phyloP scores from a whole-genome alignment of 306 rosid genomes.

The Casuarina equisetifolia region DNA sequence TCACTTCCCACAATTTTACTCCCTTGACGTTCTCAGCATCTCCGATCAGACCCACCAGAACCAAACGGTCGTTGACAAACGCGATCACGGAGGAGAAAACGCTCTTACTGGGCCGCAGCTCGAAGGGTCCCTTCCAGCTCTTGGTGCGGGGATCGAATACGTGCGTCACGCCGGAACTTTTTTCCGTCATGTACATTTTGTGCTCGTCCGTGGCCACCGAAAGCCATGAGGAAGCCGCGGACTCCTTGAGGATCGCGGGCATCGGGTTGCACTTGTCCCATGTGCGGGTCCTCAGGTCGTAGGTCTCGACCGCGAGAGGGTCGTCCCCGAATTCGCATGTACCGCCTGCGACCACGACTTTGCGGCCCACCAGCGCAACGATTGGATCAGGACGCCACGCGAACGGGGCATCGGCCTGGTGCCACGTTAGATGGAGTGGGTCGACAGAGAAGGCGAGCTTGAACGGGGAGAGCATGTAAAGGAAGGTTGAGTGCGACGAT shows the following conservation, averaged over 20 bases:
- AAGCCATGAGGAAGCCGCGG: conserved; percentile 54
- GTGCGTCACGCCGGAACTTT: conserved; percentile 47
- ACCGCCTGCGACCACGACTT: conserved; percentile 55
- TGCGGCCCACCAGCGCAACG: conserved; percentile 43
- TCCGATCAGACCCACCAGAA: conserved; percentile 54
- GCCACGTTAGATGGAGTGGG: conserved; percentile 60
- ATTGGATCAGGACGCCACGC: conserved; percentile 66
- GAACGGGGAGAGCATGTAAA: conserved; percentile 54
- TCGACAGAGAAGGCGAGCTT: conserved; percentile 58
- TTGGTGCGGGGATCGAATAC: conserved; percentile 39
- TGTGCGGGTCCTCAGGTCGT: conserved; percentile 25
- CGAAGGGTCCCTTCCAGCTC: conserved; percentile 62
- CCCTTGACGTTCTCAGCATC: conserved; percentile 32
- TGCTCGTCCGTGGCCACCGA: conserved; percentile 46
- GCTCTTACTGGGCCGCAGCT: conserved; percentile 33
- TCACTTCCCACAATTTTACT: conserved; percentile 54
- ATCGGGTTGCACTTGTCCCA: conserved; percentile 54
- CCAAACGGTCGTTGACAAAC: conserved; percentile 24
- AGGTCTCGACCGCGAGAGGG: conserved; percentile 63
- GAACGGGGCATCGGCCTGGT: conserved; percentile 36
- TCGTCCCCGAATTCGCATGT: conserved; percentile 57
- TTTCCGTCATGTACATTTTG: conserved; percentile 50
- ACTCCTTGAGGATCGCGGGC: conserved; percentile 50
- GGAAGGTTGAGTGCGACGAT: conserved; percentile 64
- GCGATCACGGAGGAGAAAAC: conserved; percentile 37